phyloP scores from a whole-genome alignment of 345 rosid genomes.

The Trapa bicornis region DNA sequence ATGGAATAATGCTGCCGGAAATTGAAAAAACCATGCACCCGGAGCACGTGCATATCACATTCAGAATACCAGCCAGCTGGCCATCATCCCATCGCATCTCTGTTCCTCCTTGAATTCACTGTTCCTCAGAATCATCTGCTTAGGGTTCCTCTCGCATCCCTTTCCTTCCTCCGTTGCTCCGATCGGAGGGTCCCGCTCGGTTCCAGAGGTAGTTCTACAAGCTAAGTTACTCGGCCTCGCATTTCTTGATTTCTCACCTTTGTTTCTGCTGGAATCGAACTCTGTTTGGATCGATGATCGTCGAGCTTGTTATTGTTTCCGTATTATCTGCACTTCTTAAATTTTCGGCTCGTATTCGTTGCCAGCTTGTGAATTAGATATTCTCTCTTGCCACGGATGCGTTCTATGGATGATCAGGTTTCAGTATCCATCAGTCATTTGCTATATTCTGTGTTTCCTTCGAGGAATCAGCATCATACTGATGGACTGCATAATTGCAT shows the following conservation, averaged over 20 bases:
- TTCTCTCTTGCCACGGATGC: background rate
- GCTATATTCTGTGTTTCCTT: background rate
- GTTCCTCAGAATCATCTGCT: background rate
- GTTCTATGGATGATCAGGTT: background rate
- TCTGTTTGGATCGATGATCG: background rate
- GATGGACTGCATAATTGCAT: background rate
- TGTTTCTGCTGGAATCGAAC: background rate
- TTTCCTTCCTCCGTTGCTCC: background rate
- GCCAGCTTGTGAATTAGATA: background rate
- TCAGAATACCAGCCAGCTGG: background rate
- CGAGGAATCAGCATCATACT: background rate
- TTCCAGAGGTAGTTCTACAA: background rate
- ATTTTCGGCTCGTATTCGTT: background rate
- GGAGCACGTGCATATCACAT: background rate
- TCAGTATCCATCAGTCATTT: background rate
- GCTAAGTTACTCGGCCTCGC: background rate
- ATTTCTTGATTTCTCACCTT: background rate
- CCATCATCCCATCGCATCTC: background rate
- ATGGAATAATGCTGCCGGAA: too few relatives aligned
- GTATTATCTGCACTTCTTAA: background rate
- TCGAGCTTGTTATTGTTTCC: background rate
- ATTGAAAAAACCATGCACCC: background rate
- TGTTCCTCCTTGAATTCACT: background rate
- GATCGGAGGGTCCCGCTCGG: background rate
- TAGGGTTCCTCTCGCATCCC: background rate